phyloP scores from a whole-genome alignment of 129 eudicot species.

The Silybum marianum region DNA sequence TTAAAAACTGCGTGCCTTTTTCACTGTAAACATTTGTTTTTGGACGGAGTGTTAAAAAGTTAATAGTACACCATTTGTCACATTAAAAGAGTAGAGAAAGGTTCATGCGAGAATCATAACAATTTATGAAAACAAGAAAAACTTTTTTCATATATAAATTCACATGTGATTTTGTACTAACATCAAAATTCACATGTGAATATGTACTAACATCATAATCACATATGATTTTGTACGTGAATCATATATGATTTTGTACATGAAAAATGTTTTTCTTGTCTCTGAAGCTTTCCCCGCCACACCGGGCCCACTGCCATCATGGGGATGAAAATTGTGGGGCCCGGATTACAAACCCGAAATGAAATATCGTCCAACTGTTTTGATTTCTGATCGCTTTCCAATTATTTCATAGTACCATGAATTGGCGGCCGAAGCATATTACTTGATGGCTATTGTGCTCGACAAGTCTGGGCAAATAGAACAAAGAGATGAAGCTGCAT shows the following conservation, averaged over 20 bases:
- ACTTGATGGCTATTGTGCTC: conserved; percentile 78
- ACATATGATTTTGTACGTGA: no score
- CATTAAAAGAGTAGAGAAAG: neutral
- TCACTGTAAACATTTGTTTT: neutral
- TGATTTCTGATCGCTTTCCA: neutral
- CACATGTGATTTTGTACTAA: no score
- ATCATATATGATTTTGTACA: no score
- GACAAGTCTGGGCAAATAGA: conserved; percentile 66
- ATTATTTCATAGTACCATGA: conserved; percentile 72
- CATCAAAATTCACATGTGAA: no score
- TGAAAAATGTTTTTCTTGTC: no score
- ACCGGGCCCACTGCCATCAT: neutral
- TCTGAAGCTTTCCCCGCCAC: neutral
- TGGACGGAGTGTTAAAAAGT: neutral
- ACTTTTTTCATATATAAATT: no score
- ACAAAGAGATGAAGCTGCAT: conserved; percentile 74
- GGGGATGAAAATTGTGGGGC: neutral
- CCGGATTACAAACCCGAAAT: neutral
- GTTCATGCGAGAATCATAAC: no score
- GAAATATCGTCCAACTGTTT: neutral
- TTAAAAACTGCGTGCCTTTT: neutral
- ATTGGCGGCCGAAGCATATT: conserved; percentile 85
- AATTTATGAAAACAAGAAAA: no score
- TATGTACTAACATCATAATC: no score
- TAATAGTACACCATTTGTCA: neutral